A percentile compares a stretch with the other conserved stretches of the same genome.
Conservation (phyloP, 2,329 filamentous ascomycete genomes). For the Chrysoporthe austroafricana region DNA sequence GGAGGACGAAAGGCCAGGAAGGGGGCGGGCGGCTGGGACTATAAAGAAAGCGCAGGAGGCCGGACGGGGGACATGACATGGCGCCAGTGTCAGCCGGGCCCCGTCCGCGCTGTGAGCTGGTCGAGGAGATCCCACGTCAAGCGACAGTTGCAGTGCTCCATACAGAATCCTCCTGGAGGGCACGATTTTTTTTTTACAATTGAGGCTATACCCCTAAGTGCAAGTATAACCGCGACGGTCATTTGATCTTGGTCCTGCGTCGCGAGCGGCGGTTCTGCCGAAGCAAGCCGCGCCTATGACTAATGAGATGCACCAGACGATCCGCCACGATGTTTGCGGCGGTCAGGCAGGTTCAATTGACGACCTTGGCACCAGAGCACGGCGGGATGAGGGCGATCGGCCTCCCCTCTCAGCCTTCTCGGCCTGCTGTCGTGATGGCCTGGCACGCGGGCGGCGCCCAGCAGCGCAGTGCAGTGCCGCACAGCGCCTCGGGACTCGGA, state of each 20-base stretch:
- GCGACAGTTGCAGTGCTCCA: background rate
- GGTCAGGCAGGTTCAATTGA: background rate
- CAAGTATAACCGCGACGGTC: constrained; percentile 50
- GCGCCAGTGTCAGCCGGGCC: constrained; percentile 33
- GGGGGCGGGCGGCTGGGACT: constrained; percentile 15
- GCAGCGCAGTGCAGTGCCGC: no score
- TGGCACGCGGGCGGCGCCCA: no score
- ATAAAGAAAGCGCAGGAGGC: constrained; percentile 16
- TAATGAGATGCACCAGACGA: constrained; percentile 18
- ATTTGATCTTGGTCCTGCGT: constrained; percentile 10
- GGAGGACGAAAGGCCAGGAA: background rate
- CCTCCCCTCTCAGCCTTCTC: background rate
- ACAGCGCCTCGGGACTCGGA: background rate
- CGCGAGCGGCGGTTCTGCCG: constrained; percentile 16
- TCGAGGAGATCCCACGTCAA: constrained; percentile 1
- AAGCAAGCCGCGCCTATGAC: constrained; percentile 28
- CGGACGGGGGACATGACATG: background rate
- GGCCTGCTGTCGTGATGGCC: background rate
- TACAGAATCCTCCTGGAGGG: background rate
- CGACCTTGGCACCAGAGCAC: no score
- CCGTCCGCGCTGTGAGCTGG: background rate
- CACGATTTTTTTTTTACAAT: background rate
- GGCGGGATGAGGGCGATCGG: background rate
- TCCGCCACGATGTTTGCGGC: background rate
- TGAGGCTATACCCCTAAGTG: constrained; percentile 60